These are phyloP conservation scores for Rhododendron griersonianum DNA, from an alignment of 148 eudicot species.

Conservation along the genomic window DNA sequence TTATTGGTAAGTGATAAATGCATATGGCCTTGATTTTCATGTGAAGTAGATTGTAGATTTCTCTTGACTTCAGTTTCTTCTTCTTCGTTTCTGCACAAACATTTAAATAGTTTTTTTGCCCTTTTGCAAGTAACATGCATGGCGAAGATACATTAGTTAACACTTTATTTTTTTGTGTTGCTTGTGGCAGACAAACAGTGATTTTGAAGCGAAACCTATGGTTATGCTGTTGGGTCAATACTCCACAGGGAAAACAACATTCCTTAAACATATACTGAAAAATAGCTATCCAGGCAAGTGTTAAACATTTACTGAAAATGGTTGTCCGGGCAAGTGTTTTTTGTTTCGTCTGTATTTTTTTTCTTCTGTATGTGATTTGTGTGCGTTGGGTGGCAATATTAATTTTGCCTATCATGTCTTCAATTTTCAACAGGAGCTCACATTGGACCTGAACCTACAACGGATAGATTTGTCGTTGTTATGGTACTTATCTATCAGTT, in stretches of 20 bases:
- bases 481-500: constrained; percentile 48
- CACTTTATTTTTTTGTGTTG: background rate
- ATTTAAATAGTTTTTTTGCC: background rate
- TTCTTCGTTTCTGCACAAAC: background rate
- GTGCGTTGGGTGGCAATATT: constrained; percentile 5
- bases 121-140: too few relatives aligned
- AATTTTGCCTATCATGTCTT: background rate
- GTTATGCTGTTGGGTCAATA: constrained; percentile 98
- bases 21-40: background rate
- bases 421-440: constrained; percentile 75
- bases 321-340: constrained; percentile 65
- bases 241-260: constrained; percentile 98
- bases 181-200: constrained; percentile 63
- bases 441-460: constrained; percentile 98
- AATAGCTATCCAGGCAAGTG: constrained; percentile 78
- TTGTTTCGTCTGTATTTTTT: background rate
- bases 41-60: background rate
- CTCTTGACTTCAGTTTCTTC: background rate
- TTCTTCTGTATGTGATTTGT: background rate
- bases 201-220: constrained; percentile 99
- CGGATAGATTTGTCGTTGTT: constrained; percentile 93
- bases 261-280: constrained; percentile 82
- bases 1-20: constrained; percentile 57
- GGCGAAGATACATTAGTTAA: background rate
- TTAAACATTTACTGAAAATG: constrained; percentile 72